Conservation (phyloP, 2,329 filamentous ascomycete species). For the Fusarium equiseti region DNA sequence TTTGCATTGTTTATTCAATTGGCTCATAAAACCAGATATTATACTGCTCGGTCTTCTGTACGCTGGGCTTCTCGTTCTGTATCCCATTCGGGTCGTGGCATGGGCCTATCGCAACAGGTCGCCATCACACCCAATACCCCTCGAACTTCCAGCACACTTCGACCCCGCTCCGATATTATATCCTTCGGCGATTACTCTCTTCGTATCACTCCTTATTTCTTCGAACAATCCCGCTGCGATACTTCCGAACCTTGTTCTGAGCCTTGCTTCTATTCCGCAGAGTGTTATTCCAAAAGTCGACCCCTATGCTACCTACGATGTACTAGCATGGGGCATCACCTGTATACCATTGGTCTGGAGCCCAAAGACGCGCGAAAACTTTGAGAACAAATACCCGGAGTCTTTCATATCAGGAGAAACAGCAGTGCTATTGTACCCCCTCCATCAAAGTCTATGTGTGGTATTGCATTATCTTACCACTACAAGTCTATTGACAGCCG, state of each 20-base stretch:
- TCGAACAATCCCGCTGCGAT: constrained; percentile 71
- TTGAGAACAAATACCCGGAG: constrained; percentile 52
- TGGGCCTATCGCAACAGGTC: constrained; percentile 60
- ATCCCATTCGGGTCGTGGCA: constrained; percentile 69
- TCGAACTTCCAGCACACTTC: constrained; percentile 78
- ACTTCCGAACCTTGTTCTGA: constrained; percentile 84
- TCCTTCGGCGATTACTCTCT: constrained; percentile 79
- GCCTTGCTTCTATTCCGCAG: constrained; percentile 80
- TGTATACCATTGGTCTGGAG: constrained; percentile 71
- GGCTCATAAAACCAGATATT: constrained; percentile 56
- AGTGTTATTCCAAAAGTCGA: constrained; percentile 75
- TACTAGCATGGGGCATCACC: constrained; percentile 83
- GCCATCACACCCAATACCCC: constrained; percentile 55
- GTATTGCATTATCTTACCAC: constrained; percentile 85
- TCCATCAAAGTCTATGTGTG: constrained; percentile 82
- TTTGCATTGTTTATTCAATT: not conserved
- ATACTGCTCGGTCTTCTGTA: constrained; percentile 54
- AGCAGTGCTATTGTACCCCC: constrained; percentile 78
- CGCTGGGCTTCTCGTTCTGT: constrained; percentile 60
- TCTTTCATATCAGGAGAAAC: constrained; percentile 65
- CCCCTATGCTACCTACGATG: constrained; percentile 68
- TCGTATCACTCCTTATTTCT: constrained; percentile 81
- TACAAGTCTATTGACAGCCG: constrained; percentile 86
- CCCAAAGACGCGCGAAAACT: constrained; percentile 26
- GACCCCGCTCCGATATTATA: constrained; percentile 94